Conservation (phyloP, 805 yeast species). For the Torulaspora microellipsoides region DNA sequence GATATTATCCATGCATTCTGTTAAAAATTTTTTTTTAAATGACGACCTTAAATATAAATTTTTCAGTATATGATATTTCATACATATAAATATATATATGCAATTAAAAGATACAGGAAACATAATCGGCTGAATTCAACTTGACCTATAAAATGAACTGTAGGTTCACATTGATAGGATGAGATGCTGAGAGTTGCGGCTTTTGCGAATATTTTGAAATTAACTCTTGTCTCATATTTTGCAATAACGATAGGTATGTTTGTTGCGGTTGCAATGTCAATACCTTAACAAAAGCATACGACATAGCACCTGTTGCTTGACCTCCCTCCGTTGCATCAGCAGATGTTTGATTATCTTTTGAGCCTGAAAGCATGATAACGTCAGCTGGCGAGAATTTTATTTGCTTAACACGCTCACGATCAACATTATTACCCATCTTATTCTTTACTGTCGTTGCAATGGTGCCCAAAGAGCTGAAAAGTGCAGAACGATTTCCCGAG, state of each 20-base stretch:
- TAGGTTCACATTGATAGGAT: conserved; percentile 65
- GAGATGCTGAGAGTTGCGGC: conserved; percentile 77
- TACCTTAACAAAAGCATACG: conserved; percentile 69
- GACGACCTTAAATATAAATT: background rate
- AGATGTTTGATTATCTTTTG: conserved; percentile 77
- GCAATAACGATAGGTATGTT: conserved; percentile 62
- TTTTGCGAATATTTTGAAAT: conserved; percentile 67
- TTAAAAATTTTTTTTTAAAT: background rate
- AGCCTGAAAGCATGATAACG: conserved; percentile 71
- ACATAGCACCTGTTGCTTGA: conserved; percentile 76
- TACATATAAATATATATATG: conserved; percentile 1
- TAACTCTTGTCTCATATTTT: conserved; percentile 63
- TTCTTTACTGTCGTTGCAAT: conserved; percentile 41
- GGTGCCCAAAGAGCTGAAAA: conserved; percentile 42
- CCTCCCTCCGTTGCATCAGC: conserved; percentile 79
- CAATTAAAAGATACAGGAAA: background rate
- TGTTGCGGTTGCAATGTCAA: conserved; percentile 58
- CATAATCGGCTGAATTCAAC: background rate
- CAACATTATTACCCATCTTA: conserved; percentile 38
- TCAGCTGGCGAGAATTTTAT: conserved; percentile 72
- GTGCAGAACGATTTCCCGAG: conserved; percentile 46
- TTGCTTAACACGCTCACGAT: conserved; percentile 43
- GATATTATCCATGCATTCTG: background rate
- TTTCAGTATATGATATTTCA: background rate
- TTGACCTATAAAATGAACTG: conserved; percentile 35